Base-by-base conservation (phyloP, 805 yeast genomes). In the Spathaspora sp. region DNA sequence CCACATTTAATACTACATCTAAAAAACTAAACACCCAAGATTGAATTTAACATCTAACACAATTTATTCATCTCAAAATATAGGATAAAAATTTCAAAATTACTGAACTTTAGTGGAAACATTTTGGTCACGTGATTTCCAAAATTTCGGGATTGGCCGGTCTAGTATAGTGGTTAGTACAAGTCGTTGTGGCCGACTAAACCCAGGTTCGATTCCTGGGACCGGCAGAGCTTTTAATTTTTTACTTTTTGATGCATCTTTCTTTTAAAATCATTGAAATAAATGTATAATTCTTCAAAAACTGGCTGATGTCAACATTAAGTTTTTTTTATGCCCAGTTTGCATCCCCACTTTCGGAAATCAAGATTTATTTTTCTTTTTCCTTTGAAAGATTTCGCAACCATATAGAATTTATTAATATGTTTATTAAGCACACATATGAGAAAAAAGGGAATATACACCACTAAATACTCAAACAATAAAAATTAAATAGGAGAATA, bases 171-270 rank as follows among this genome's bases (percentile, higher is more conserved):
- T 73, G 77, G 78, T 73, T 55, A 73, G 77, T 73, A 73, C 77
- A 66, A 66, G 59, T 69, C 77, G 75, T 73, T 73, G 77, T 73
- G 78, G 78, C 78, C 75, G 78, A 70, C 59, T 68, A 65, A 63
- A 73, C 77, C 76, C 77, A 73, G 65, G 77, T 73, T 73, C 77
- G 78, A 73, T 72, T 73, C 77, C 76, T 72, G 78, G 77, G 73
- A 67, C 72, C 76, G 75, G 78, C 78, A 73, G 2, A 6, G 26
- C 51, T 44, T 63, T 63, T 64, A 60, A 55, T 47, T 48, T 54
- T 51, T 50, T 45, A 42, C 17, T 42, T 23, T 42, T 12, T 48
- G 42, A 42, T 6, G 29, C 26, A 16, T 17, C 16, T 14, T 10
- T 18, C 19, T 40, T 40, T 19, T 10, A 7, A 29, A 29, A 29